Percentiles rank a stretch among this genome's conserved stretches.
These are phyloP conservation scores for Monosporascus ibericus DNA, from an alignment of 2,329 filamentous ascomycete species.

Conservation along the genomic window DNA sequence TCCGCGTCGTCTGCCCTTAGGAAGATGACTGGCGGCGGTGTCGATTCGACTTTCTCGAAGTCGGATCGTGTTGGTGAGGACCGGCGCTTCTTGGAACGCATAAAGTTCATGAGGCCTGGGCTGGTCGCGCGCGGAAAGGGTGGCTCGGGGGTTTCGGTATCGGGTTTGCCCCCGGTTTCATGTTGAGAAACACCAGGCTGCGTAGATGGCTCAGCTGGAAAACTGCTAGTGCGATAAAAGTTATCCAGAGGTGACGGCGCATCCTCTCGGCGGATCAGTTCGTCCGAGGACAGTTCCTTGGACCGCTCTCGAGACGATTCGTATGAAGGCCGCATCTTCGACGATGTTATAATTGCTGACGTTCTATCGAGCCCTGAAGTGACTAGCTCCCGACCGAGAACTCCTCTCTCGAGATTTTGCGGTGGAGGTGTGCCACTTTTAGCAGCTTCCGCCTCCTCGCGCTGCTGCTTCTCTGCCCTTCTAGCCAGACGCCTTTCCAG, in stretches of 20 bases:
- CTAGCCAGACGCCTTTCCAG: conserved; percentile 59
- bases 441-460: conserved; percentile 49
- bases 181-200: conserved; percentile 2
- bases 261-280: conserved; percentile 13
- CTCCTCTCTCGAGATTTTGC: conserved; percentile 53
- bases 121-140: conserved; percentile 23
- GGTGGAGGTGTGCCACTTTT: conserved; percentile 45
- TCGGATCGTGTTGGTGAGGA: conserved; percentile 43
- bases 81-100: conserved; percentile 40
- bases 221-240: conserved; percentile 45
- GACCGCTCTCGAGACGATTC: conserved; percentile 26
- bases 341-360: conserved; percentile 51
- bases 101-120: conserved; percentile 29
- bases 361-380: conserved; percentile 52
- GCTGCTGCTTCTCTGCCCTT: conserved; percentile 60
- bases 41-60: conserved; percentile 27
- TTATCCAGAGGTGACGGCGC: conserved; percentile 32
- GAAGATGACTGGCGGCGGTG: conserved; percentile 27
- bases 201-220: conserved; percentile 27
- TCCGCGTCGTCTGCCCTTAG: conserved; percentile 42
- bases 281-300: conserved; percentile 19
- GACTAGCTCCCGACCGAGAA: conserved; percentile 51
- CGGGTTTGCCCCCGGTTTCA: conserved; percentile 7
- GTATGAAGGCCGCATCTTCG: conserved; percentile 41
- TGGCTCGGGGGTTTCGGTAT: conserved; percentile 7